A percentile compares a stretch with the other conserved stretches of the same genome.
Conservation (phyloP, 805 yeast species). For the Candida coquimbonensis region DNA sequence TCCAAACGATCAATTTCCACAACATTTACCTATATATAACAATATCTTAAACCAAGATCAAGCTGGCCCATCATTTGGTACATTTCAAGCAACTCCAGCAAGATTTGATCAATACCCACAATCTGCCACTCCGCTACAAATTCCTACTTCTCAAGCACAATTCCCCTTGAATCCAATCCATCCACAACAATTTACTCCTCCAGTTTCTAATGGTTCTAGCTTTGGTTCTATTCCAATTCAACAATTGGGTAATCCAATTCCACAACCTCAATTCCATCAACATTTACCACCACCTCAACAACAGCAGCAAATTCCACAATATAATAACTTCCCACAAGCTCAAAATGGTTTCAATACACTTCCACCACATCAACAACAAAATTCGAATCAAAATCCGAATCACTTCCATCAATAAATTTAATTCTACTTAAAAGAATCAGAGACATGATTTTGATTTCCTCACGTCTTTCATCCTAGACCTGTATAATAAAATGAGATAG, state of each 20-base stretch:
- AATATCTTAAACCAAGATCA: background rate
- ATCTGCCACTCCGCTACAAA: background rate
- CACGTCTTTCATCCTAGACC: too few species aligned
- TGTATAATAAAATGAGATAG: too few species aligned
- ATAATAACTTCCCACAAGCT: background rate
- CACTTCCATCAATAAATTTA: background rate
- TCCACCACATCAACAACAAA: background rate
- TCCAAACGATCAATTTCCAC: background rate
- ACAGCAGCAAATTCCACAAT: slow-evolving; percentile 1
- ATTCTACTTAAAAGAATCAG: background rate
- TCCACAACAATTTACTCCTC: background rate
- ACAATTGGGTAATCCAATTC: background rate
- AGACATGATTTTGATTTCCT: background rate
- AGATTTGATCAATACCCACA: background rate
- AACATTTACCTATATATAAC: background rate
- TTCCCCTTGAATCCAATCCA: background rate
- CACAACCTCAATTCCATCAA: slow-evolving; percentile 1
- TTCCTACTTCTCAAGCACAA: background rate
- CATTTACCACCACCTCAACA: slow-evolving; percentile 4
- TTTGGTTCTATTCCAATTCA: background rate
- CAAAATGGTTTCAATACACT: background rate
- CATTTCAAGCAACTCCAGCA: background rate
- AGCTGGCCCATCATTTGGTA: slow-evolving; percentile 1
- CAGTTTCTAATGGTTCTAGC: background rate
- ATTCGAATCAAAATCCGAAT: background rate